Percentiles rank a stretch among this genome's conserved stretches.
phyloP scores from a whole-genome alignment of 1,284 basidiomycete genomes.

The Nidula niveotomentosa region DNA sequence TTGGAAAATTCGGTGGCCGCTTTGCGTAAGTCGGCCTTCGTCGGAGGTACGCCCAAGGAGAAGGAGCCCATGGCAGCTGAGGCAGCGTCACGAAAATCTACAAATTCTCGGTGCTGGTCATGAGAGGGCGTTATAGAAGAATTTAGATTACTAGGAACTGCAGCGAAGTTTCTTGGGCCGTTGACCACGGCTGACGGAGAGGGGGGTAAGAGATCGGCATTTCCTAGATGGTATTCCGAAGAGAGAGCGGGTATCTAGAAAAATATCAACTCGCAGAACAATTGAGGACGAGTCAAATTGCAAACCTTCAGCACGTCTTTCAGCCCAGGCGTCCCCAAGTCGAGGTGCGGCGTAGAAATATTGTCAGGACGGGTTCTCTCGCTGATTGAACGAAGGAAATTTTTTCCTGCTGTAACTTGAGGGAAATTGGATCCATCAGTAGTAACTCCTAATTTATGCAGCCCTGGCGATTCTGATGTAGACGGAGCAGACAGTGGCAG shows the following conservation, averaged over 20 bases:
- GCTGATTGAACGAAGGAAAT: background rate
- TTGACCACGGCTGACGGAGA: constrained; percentile 65
- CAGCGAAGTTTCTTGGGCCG: constrained; percentile 39
- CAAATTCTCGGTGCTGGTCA: background rate
- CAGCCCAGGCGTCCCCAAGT: constrained; percentile 52
- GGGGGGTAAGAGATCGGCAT: constrained; percentile 73
- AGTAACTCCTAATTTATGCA: background rate
- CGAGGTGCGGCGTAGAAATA: constrained; percentile 12
- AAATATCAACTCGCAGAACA: constrained; percentile 2
- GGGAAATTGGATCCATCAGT: background rate
- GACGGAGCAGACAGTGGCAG: constrained; percentile 30
- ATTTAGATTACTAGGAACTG: constrained; percentile 4
- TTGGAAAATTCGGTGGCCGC: no score
- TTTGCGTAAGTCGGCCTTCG: no score
- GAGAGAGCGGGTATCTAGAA: constrained; percentile 62
- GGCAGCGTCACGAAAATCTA: background rate
- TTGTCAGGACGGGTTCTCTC: constrained; percentile 29
- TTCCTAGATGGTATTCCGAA: constrained; percentile 68
- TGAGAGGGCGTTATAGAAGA: background rate
- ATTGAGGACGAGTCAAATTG: background rate
- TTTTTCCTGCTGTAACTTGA: background rate
- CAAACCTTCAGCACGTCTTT: constrained; percentile 73
- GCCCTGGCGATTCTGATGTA: constrained; percentile 2
- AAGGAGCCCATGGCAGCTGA: background rate
- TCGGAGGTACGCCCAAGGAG: background rate